Base-by-base conservation (phyloP, 192 early-diverging fungal genomes). In the Mortierella claussenii region DNA sequence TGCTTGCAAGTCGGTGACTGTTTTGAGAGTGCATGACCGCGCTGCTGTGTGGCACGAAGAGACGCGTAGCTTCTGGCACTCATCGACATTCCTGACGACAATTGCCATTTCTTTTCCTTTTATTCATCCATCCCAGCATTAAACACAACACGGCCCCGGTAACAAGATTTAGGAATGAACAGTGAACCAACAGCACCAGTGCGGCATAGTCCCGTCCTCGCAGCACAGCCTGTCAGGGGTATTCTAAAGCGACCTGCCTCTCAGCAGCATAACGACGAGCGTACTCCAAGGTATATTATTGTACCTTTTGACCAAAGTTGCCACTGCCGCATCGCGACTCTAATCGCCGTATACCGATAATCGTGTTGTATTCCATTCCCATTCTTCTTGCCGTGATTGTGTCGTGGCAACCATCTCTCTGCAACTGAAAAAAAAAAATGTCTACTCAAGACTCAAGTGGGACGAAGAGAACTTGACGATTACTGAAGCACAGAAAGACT, bases 381-480 rank as follows among this genome's bases (percentile, higher is more conserved):
- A n/a, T n/a, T n/a, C n/a, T n/a, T n/a, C n/a, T n/a, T n/a, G n/a
- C n/a, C n/a, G n/a, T n/a, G n/a, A n/a, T n/a, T n/a, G n/a, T n/a
- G n/a, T n/a, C n/a, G n/a, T n/a, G n/a, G n/a, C n/a, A n/a, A n/a
- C n/a, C n/a, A n/a, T n/a, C n/a, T n/a, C n/a, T n/a, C n/a, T n/a
- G n/a, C n/a, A n/a, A n/a, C n/a, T 40, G 26, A 33, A 24, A 2
- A 45, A 44, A 49, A 44, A 37, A 2, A 13, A 15, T 48, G 21
- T n/a, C 11, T 13, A 34, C 28, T 53, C 10, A 50, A 90, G 95
- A 49, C 81, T 97, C 71, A 90, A 87, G 62, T 97, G 96, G 95
- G 95, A 97, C 76, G 96, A 99, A 82, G 95, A 96, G 67, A 97
- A 95, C 79, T 61, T 99, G 44, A 83, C 86, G 69, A 79, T 94